phyloP scores from a whole-genome alignment of 331 rosid genomes.

The Arachis monticola region DNA sequence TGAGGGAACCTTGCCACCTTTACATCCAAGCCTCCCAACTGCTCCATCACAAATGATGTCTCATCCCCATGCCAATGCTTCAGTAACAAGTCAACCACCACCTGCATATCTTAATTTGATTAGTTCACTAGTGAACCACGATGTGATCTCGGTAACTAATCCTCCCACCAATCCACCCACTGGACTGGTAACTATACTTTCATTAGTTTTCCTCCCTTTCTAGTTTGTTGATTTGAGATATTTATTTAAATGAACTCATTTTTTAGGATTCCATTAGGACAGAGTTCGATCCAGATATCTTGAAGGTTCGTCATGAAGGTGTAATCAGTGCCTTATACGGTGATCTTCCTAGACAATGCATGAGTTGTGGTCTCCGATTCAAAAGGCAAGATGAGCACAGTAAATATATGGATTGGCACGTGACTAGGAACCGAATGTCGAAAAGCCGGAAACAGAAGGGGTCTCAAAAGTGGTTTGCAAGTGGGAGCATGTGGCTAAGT shows the following conservation, averaged over 20 bases:
- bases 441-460: constrained; percentile 80
- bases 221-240: constrained; percentile 33
- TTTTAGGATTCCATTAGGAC: constrained; percentile 81
- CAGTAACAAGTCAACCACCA: constrained; percentile 61
- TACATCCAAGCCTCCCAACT: too few relatives aligned
- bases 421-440: constrained; percentile 90
- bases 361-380: constrained; percentile 66
- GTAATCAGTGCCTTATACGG: constrained; percentile 71
- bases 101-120: constrained; percentile 68
- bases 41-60: too few relatives aligned
- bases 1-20: too few relatives aligned
- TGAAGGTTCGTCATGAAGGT: constrained; percentile 83
- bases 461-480: constrained; percentile 94
- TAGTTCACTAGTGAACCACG: constrained; percentile 83
- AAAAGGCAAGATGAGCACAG: constrained; percentile 29
- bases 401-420: constrained; percentile 98
- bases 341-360: constrained; percentile 83
- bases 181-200: constrained; percentile 63
- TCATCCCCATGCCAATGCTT: constrained; percentile 38
- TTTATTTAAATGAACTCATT: constrained; percentile 33
- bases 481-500: constrained; percentile 91
- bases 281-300: constrained; percentile 77
- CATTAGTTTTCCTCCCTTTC: constrained; percentile 18
- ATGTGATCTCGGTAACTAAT: constrained; percentile 74
- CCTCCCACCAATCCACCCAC: constrained; percentile 60